Evolutionary conservation across 352 stramenopile species (phyloP).

Genomic region (Phytopythium aichiense): DNA sequence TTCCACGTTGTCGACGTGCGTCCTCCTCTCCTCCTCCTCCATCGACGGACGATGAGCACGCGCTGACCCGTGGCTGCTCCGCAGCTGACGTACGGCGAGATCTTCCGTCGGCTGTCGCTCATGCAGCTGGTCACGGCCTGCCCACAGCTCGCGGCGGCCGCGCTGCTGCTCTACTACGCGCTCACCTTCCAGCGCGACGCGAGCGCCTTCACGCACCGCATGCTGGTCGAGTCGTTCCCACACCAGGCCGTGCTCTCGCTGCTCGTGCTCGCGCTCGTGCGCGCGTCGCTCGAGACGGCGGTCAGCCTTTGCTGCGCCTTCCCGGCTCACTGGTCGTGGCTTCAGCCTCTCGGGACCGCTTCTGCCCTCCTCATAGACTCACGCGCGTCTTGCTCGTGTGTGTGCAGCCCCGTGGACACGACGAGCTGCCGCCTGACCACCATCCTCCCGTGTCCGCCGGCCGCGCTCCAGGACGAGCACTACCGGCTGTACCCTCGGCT

Average conservation of each 20-base stretch:
- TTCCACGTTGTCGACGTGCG: conserved; percentile 45
- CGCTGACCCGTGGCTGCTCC: neutral
- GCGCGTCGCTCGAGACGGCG: conserved; percentile 38
- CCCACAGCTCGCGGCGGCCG: conserved; percentile 35
- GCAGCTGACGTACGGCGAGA: conserved; percentile 33
- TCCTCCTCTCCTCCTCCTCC: neutral
- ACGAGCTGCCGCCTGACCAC: conserved; percentile 23
- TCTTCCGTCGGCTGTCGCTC: conserved; percentile 40
- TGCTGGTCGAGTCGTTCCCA: conserved; percentile 51
- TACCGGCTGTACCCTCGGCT: conserved; percentile 39
- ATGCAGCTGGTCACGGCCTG: conserved; percentile 49
- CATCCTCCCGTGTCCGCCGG: conserved; percentile 39
- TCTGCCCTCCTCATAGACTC: neutral
- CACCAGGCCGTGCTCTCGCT: conserved; percentile 39
- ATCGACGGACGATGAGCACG: neutral
- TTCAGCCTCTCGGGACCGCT: neutral
- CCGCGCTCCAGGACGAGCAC: conserved; percentile 20
- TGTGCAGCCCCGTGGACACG: conserved; percentile 32
- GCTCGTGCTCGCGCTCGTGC: conserved; percentile 35
- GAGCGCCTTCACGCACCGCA: conserved; percentile 43
- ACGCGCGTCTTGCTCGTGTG: neutral
- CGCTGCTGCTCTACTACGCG: conserved; percentile 61
- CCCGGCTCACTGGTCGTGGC: conserved; percentile 38
- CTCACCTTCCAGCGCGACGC: conserved; percentile 39
- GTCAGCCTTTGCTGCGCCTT: conserved; percentile 54